Evolutionary conservation across 2,329 filamentous ascomycete genomes (phyloP).

Genomic region (Setomelanomma holmii): DNA sequence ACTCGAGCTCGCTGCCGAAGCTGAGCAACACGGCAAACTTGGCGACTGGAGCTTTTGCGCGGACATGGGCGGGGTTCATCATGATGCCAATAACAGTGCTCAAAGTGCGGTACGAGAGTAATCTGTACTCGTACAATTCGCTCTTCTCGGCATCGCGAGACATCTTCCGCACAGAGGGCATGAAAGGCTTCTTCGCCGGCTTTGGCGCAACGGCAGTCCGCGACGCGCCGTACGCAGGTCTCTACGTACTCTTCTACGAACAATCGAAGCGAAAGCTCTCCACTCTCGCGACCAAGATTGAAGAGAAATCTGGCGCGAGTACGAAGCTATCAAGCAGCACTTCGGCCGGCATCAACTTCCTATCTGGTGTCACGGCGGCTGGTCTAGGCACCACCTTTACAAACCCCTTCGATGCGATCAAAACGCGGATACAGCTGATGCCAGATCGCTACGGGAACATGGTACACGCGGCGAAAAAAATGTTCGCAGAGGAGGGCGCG

Average conservation of each 20-base stretch:
- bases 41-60: slow-evolving; percentile 80
- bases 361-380: slow-evolving; percentile 80
- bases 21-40: slow-evolving; percentile 87
- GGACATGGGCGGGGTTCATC: slow-evolving; percentile 85
- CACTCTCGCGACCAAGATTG: slow-evolving; percentile 36
- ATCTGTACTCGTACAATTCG: slow-evolving; percentile 81
- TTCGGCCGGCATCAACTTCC: slow-evolving; percentile 80
- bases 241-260: slow-evolving; percentile 96
- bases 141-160: slow-evolving; percentile 75
- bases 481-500: slow-evolving; percentile 82
- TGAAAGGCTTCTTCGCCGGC: slow-evolving; percentile 88
- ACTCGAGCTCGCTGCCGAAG: slow-evolving; percentile 78
- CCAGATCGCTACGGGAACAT: slow-evolving; percentile 84
- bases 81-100: slow-evolving; percentile 97
- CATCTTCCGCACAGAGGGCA: slow-evolving; percentile 75
- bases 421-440: slow-evolving; percentile 92
- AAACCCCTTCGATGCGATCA: slow-evolving; percentile 96
- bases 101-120: slow-evolving; percentile 95
- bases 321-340: slow-evolving; percentile 39
- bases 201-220: slow-evolving; percentile 92
- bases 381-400: slow-evolving; percentile 85
- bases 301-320: slow-evolving; percentile 33
- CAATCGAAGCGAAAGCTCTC: slow-evolving; percentile 73
- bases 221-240: slow-evolving; percentile 94
- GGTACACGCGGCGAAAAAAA: slow-evolving; percentile 75